Base-by-base conservation (phyloP, 1,139 yeast species). In the Candida freyschussii region DNA sequence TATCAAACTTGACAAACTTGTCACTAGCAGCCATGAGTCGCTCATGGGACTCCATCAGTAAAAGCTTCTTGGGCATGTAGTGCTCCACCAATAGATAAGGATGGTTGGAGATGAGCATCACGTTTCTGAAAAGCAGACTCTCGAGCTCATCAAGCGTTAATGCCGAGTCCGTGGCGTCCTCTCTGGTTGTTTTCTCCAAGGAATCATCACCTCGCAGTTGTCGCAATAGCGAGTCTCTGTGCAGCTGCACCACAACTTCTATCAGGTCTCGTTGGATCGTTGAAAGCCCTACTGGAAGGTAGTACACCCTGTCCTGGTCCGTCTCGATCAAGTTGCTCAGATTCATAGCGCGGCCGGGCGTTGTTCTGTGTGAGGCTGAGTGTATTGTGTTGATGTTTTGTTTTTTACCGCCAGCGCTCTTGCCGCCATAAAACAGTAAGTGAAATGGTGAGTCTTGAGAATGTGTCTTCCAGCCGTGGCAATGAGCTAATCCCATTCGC, bases 41-140 rank as follows among this genome's bases (percentile, higher is more conserved):
- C 37, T 74, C 77, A 38, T 72, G 78, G 1, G 81, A 66, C 42
- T 79, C 84, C 75, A 75, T 71, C 24, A 79, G 57, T 13, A 82
- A 53, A 38, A 81, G 59, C 37, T 78, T 77, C 41, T 77, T 73
- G 10, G 91, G 86, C 51, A 81, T 76, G 47, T 76, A 81, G 53
- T 82, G 91, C 47, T 80, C 84, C 21, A 81, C 87, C 24, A 81
- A 52, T 27, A 81, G 58, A 24, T 80, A 75, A 2, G 89, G 86
- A 52, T 82, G 87, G 46, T 71, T 74, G 3, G 69, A 63, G 0
- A 78, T 60, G 13, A 69, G 65, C 20, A 63, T 52, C 8, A 78
- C 52, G 46, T 74, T 78, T 9, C 71, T 68, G 32, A 67, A 65
- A 17, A 81, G 60, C 26, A 77, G 45, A 16, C 58, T 57, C 18